phyloP scores from a whole-genome alignment of 805 yeast genomes.

The Candida andamanensis region DNA sequence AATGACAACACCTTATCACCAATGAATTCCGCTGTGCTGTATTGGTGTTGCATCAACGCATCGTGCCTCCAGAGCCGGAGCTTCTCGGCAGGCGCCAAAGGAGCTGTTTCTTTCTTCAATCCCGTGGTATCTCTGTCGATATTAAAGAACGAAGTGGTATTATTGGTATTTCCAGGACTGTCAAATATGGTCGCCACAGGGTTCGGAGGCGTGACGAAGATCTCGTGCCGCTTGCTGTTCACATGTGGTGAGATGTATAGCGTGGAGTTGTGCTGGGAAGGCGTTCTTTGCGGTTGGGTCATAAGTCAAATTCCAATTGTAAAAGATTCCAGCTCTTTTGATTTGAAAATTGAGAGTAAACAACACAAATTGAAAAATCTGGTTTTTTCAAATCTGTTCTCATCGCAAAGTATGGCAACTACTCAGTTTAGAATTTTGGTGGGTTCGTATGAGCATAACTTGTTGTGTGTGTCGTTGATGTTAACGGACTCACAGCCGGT shows the following conservation, averaged over 20 bases:
- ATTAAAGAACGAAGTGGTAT: slow-evolving; percentile 33
- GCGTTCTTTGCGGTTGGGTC: slow-evolving; percentile 24
- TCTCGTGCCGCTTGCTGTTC: slow-evolving; percentile 34
- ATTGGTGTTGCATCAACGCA: slow-evolving; percentile 88
- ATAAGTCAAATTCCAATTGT: too few relatives aligned
- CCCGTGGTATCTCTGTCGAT: slow-evolving; percentile 14
- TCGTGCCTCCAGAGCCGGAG: slow-evolving; percentile 90
- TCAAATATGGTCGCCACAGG: slow-evolving; percentile 40
- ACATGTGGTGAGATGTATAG: slow-evolving; percentile 68
- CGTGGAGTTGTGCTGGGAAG: slow-evolving; percentile 67
- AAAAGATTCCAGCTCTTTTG: not conserved
- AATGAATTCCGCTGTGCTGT: slow-evolving; percentile 80
- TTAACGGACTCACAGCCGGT: slow-evolving; percentile 42
- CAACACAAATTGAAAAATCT: not conserved
- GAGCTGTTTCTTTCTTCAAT: slow-evolving; percentile 20
- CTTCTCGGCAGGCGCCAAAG: slow-evolving; percentile 75
- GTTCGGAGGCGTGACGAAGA: slow-evolving; percentile 45
- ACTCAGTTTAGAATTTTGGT: slow-evolving; percentile 68
- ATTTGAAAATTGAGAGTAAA: not conserved
- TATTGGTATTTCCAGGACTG: slow-evolving; percentile 34
- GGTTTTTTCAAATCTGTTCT: not conserved
- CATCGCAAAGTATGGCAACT: not conserved
- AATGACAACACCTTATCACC: slow-evolving; percentile 86
- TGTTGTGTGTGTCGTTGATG: slow-evolving; percentile 70
- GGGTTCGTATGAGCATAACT: slow-evolving; percentile 93